Evolutionary conservation across 2,329 filamentous ascomycete species (phyloP), one percentile per base, ranked within the genome.

Genomic region (Colletotrichum cuscutae): DNA sequence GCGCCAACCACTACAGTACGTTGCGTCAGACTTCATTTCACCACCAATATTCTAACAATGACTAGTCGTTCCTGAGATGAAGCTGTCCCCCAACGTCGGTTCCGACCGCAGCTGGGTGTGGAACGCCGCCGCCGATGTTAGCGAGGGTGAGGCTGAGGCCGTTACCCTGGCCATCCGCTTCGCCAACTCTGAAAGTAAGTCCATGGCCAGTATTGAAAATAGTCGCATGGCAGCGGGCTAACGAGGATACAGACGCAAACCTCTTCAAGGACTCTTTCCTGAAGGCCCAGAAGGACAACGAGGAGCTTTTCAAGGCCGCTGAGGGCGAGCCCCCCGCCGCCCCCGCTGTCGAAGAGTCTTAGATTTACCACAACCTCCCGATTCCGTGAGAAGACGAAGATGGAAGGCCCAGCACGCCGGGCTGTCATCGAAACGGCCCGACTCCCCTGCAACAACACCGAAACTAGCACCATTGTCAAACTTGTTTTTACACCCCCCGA

Each of bases 71-170:
- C 96, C 96, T 75, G 96, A 98, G 86, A 98, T 99, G 96, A 98
- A 98, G 89, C 93, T 99, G 76, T 96, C 94, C 75, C 95, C 97
- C 85, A 99, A 99, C 84, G 95, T 98, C 77, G 97, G 97, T 80
- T 97, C 94, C 80, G 97, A 99, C 88, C 94, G 97, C 84, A 97
- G 94, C 87, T 99, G 97, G 97, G 97, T 99, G 77, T 99, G 97
- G 97, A 98, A 98, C 81, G 96, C 95, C 73, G 93, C 95, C 71
- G 97, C 97, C 77, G 97, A 99, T 89, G 96, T 98, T 79, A 98
- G 95, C 81, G 97, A 99, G 89, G 97, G 97, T 75, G 96, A 98
- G 88, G 94, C 97, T 76, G 97, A 99, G 89, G 95, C 95, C 68
- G 93, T 95, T 81, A 99, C 97, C 68, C 90, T 99, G 80, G 97